phyloP scores from a whole-genome alignment of 345 rosid species.

The Trapa bicornis region DNA sequence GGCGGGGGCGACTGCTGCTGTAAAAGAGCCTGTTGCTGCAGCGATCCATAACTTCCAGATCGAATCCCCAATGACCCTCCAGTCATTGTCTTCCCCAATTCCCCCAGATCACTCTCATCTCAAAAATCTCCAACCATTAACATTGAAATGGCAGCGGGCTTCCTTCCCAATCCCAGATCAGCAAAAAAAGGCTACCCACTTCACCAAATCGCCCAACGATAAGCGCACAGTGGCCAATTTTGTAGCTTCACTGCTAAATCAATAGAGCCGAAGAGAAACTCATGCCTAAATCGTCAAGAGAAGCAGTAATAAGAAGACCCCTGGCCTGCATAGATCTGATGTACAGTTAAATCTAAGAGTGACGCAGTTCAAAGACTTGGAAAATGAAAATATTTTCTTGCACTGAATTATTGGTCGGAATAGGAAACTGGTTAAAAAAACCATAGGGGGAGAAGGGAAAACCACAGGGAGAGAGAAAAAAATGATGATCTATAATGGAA shows the following conservation, averaged over 20 bases:
- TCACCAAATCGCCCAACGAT: constrained; percentile 12
- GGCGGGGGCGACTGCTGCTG: constrained; percentile 37
- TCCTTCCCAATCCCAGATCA: background rate
- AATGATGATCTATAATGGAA: background rate
- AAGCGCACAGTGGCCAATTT: constrained; percentile 10
- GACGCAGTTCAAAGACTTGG: background rate
- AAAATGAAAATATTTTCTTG: background rate
- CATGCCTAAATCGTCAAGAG: background rate
- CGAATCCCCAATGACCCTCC: constrained; percentile 67
- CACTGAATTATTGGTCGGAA: background rate
- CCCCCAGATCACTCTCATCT: constrained; percentile 29
- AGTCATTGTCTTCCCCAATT: constrained; percentile 34
- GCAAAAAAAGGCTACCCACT: constrained; percentile 3
- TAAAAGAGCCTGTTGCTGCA: constrained; percentile 62
- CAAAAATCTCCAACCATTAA: background rate
- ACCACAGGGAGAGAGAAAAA: background rate
- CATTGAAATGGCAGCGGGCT: background rate
- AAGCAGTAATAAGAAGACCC: background rate
- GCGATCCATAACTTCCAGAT: constrained; percentile 73
- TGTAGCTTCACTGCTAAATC: constrained; percentile 8
- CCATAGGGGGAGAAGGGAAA: too few relatives aligned
- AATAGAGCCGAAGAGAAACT: background rate
- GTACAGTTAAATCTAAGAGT: background rate
- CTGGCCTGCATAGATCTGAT: background rate
- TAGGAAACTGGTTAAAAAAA: background rate